Evolutionary conservation across 345 rosid species (phyloP).

Genomic region (Mangifera indica): DNA sequence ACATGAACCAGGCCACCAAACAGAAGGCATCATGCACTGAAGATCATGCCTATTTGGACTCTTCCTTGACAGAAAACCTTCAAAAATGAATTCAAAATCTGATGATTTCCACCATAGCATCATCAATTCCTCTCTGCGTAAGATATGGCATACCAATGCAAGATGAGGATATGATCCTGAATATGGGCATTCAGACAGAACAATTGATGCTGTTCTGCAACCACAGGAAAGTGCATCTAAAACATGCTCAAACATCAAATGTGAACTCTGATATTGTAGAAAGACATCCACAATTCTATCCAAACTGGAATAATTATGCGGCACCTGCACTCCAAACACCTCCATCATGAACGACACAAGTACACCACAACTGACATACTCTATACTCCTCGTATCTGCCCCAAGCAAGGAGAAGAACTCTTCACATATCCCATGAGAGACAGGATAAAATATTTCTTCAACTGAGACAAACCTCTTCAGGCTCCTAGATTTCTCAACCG

Average conservation of each 20-base stretch:
- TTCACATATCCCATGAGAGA: slow-evolving; percentile 65
- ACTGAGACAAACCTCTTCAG: slow-evolving; percentile 70
- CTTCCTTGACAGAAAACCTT: slow-evolving; percentile 78
- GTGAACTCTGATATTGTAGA: slow-evolving; percentile 60
- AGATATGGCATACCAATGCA: slow-evolving; percentile 79
- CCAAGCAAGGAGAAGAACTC: slow-evolving; percentile 63
- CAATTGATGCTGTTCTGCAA: slow-evolving; percentile 68
- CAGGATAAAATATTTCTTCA: slow-evolving; percentile 73
- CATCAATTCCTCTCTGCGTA: slow-evolving; percentile 75
- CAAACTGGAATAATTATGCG: slow-evolving; percentile 69
- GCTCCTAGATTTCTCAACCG: slow-evolving; percentile 69
- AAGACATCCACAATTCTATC: slow-evolving; percentile 68
- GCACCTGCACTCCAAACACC: slow-evolving; percentile 62
- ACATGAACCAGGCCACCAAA: slow-evolving; percentile 98
- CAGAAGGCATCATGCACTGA: slow-evolving; percentile 80
- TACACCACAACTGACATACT: slow-evolving; percentile 77
- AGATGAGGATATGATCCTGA: slow-evolving; percentile 90
- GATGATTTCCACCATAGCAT: slow-evolving; percentile 78
- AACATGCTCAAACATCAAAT: slow-evolving; percentile 55
- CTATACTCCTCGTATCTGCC: slow-evolving; percentile 49
- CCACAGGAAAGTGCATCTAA: slow-evolving; percentile 70
- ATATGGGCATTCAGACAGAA: slow-evolving; percentile 82
- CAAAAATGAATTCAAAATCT: slow-evolving; percentile 75
- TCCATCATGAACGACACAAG: slow-evolving; percentile 78
- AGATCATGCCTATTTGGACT: slow-evolving; percentile 82